These are phyloP conservation scores for Cyclocybe cylindracea DNA, from an alignment of 768 basidiomycete genomes.

Conservation along the genomic window DNA sequence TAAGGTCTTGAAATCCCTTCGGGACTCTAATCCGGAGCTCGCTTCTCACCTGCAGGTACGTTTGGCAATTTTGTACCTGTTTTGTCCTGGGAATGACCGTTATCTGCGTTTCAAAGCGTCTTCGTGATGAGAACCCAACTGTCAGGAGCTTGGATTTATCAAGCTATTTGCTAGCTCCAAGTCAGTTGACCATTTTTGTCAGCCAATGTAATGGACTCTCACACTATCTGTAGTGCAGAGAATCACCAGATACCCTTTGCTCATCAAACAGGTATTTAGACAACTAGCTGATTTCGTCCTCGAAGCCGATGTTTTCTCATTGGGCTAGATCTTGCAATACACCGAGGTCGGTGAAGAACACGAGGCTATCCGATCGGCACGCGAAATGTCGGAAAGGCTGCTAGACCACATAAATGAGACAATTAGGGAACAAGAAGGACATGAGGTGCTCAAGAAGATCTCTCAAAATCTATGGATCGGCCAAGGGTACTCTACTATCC, in stretches of 20 bases:
- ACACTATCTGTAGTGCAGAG: constrained; percentile 73
- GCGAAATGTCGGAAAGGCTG: constrained; percentile 69
- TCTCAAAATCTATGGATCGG: constrained; percentile 88
- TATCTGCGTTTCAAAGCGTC: constrained; percentile 42
- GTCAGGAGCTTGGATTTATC: constrained; percentile 86
- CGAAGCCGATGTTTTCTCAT: not conserved
- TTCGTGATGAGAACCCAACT: constrained; percentile 71
- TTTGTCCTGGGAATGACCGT: not conserved
- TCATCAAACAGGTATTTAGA: constrained; percentile 67
- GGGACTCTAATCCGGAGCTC: constrained; percentile 67
- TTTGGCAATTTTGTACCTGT: not conserved
- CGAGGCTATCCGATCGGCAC: constrained; percentile 50
- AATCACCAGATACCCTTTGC: constrained; percentile 89
- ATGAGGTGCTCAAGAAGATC: constrained; percentile 70
- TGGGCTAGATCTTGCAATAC: constrained; percentile 68
- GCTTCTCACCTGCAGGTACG: constrained; percentile 67
- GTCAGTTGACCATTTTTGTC: constrained; percentile 43
- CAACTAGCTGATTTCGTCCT: not conserved
- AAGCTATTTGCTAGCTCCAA: constrained; percentile 89
- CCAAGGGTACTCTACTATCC: constrained; percentile 52
- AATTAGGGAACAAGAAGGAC: constrained; percentile 81
- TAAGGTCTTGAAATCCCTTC: constrained; percentile 71
- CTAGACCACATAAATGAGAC: constrained; percentile 85
- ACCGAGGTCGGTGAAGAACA: constrained; percentile 71
- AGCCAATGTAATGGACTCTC: not conserved